Conservation (phyloP, 2,329 filamentous ascomycete genomes). For the Verticillium zaregamsianum region DNA sequence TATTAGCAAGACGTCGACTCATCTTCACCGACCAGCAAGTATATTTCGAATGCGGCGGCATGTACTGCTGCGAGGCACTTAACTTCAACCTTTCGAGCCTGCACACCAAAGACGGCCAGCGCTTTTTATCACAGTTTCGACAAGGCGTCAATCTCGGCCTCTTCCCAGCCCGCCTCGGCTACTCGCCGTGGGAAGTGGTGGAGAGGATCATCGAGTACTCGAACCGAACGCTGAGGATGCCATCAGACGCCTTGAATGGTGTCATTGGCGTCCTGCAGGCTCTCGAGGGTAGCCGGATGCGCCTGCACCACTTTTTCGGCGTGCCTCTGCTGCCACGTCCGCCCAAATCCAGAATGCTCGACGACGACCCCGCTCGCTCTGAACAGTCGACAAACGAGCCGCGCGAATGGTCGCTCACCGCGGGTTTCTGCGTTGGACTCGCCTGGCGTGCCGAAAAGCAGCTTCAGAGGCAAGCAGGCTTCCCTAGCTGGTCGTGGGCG, state of each 20-base stretch:
- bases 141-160: not conserved
- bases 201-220: not conserved
- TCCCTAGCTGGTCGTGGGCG: not conserved
- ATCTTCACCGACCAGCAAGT: constrained; percentile 33
- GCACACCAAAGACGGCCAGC: not conserved
- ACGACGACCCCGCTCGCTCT: too few relatives aligned
- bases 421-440: not conserved
- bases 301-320: too few relatives aligned
- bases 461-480: not conserved
- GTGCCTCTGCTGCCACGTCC: too few relatives aligned
- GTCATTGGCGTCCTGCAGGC: too few relatives aligned
- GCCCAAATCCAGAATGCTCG: too few relatives aligned
- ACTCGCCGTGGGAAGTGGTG: not conserved
- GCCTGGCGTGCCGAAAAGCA: not conserved
- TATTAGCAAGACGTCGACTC: constrained; percentile 29
- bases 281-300: too few relatives aligned
- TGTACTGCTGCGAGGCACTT: constrained; percentile 30
- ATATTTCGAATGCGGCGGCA: constrained; percentile 34
- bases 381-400: too few relatives aligned
- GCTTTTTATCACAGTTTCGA: not conserved
- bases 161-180: not conserved
- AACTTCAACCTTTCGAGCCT: constrained; percentile 23
- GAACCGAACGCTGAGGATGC: not conserved
- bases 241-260: too few relatives aligned
- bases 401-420: not conserved